Conservation (phyloP, 805 yeast genomes). For the Lipomyces kockii region DNA sequence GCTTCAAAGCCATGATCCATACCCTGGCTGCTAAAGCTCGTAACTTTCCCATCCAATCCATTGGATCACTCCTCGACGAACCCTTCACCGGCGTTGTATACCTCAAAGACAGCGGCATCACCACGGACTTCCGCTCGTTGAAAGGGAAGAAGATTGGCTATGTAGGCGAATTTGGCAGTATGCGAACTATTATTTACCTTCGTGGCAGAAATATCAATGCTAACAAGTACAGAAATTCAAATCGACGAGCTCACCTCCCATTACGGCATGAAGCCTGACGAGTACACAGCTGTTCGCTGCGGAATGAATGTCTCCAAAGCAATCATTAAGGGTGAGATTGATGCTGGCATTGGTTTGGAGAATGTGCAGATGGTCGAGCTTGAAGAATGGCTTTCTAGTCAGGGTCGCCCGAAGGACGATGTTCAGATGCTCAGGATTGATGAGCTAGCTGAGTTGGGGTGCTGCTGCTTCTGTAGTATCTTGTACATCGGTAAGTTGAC, state of each 20-base stretch:
- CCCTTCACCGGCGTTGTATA: conserved; percentile 63
- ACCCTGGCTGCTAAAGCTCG: conserved; percentile 64
- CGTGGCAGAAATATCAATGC: not conserved
- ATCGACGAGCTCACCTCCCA: conserved; percentile 60
- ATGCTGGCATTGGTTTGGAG: conserved; percentile 64
- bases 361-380: conserved; percentile 64
- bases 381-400: conserved; percentile 53
- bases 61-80: conserved; percentile 60
- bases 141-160: conserved; percentile 61
- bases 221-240: conserved; percentile 49
- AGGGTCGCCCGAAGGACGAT: conserved; percentile 53
- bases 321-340: conserved; percentile 59
- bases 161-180: conserved; percentile 61
- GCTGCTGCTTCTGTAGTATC: conserved; percentile 64
- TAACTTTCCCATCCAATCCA: conserved; percentile 61
- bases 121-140: conserved; percentile 56
- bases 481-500: conserved; percentile 50
- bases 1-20: conserved; percentile 64
- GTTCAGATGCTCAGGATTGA: conserved; percentile 64
- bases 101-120: conserved; percentile 56
- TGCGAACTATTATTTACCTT: not conserved
- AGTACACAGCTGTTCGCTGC: conserved; percentile 62
- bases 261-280: conserved; percentile 60
- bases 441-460: conserved; percentile 59
- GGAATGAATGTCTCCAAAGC: conserved; percentile 65